A percentile compares a stretch with the other conserved stretches of the same genome.
phyloP scores from a whole-genome alignment of 441 rosid species.

The California macrophylla region DNA sequence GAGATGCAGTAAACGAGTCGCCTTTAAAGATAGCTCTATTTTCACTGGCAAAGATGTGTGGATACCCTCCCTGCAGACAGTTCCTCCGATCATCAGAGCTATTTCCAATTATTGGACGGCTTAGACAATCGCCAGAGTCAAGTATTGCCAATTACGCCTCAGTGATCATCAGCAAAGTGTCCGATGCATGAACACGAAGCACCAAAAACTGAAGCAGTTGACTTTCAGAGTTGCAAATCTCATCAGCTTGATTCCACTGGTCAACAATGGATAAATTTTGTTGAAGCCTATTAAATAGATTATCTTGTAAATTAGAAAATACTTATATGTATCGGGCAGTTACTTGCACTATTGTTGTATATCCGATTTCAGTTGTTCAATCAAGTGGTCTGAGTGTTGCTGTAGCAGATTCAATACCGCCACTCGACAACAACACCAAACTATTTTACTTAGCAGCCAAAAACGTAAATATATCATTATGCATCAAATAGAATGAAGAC shows the following conservation, averaged over 20 bases:
- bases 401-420: not conserved
- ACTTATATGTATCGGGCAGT: not conserved
- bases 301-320: constrained; percentile 5
- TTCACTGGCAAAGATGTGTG: constrained; percentile 90
- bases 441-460: no score
- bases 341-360: constrained; percentile 5
- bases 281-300: not conserved
- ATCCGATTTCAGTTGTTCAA: not conserved
- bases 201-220: not conserved
- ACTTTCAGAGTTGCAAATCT: not conserved
- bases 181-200: constrained; percentile 28
- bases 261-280: constrained; percentile 7
- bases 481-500: no score
- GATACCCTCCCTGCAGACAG: constrained; percentile 64
- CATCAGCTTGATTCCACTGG: constrained; percentile 8
- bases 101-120: constrained; percentile 61
- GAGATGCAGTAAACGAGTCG: constrained; percentile 61
- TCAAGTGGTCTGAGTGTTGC: not conserved
- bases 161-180: constrained; percentile 53
- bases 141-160: constrained; percentile 81
- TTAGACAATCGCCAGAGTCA: constrained; percentile 75
- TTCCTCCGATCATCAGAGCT: constrained; percentile 69
- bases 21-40: constrained; percentile 88
- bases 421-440: no score
- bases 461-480: no score